Percentiles rank a stretch among this genome's conserved stretches.
These are phyloP conservation scores for Penicillium bovifimosum DNA, from an alignment of 495 filamentous ascomycete species.

Conservation along the genomic window DNA sequence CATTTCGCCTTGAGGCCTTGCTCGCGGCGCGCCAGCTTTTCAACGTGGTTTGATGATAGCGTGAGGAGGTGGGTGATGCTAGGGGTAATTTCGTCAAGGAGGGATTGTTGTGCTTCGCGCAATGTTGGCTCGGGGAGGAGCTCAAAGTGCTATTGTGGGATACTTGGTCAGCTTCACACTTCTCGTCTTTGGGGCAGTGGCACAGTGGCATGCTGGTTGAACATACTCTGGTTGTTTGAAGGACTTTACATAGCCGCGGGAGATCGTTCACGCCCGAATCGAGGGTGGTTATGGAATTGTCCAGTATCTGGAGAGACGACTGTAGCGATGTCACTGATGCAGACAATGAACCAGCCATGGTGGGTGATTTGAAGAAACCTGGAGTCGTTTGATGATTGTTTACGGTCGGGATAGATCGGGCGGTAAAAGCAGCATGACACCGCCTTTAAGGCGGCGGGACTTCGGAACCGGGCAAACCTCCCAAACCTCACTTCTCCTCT, in stretches of 20 bases:
- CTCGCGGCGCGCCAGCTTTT: constrained; percentile 66
- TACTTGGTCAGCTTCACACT: not conserved
- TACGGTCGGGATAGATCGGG: constrained; percentile 26
- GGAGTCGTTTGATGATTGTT: constrained; percentile 24
- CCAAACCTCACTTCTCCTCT: constrained; percentile 38
- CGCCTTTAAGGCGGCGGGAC: constrained; percentile 18
- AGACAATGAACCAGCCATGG: constrained; percentile 49
- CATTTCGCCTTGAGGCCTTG: constrained; percentile 62
- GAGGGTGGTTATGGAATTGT: constrained; percentile 67
- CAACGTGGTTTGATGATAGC: constrained; percentile 62
- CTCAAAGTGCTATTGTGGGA: constrained; percentile 65
- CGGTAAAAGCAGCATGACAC: constrained; percentile 31
- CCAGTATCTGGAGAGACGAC: constrained; percentile 64
- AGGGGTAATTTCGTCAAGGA: constrained; percentile 68
- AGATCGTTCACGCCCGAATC: constrained; percentile 69
- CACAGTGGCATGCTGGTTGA: not conserved
- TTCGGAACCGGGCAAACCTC: constrained; percentile 33
- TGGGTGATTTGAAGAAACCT: not conserved
- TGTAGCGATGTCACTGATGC: constrained; percentile 66
- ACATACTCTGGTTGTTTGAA: constrained; percentile 63
- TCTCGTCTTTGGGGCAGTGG: not conserved
- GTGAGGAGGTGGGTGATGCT: constrained; percentile 63
- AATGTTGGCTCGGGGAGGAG: constrained; percentile 66
- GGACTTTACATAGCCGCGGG: constrained; percentile 64
- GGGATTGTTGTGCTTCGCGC: constrained; percentile 58